Evolutionary conservation across 768 basidiomycete genomes (phyloP), one percentile per base, ranked within the genome.

Genomic region (Russula sp.): DNA sequence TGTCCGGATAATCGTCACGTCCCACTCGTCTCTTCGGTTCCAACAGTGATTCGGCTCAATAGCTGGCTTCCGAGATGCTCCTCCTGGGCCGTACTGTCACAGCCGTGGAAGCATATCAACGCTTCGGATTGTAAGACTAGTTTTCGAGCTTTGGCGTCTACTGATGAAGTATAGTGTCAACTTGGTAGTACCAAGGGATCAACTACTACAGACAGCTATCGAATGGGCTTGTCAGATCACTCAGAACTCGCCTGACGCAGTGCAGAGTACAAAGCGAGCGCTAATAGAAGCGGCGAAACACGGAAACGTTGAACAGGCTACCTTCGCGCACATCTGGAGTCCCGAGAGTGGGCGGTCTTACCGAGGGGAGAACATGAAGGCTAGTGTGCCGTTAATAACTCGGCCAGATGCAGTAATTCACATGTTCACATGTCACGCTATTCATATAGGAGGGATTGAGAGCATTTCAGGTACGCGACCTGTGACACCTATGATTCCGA

Each of bases 201-300:
- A 83, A 48, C 81, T 91, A 2, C 68, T 3, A 75, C 0, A 69
- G 83, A 48, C 81, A 91, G 2, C 68, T 2, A 72, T 93, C 34
- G 74, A 76, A 4, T 72, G 84, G 60, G 91, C 92, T 3, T 74
- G 77, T 57, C 75, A 80, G 58, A 48, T 45, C 47, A 48, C 47
- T 48, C 47, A 48, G 22, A 48, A 48, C 6, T 91, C 89, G 1
- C 92, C 91, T 0, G 92, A 93, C 71, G 79, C 91, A 0, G 85
- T 93, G 1, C 87, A 88, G 67, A 79, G 82, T 51, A 87, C 89
- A 3, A 94, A 93, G 71, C 76, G 79, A n/a, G 87, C 80, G 1
- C 75, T 94, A 9, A 57, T 88, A 16, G 72, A 87, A 3, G 75
- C 73, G 8, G 71, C 81, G 1, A 80, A 85, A 64, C 75, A 77